Base-by-base conservation (phyloP, 2,329 filamentous ascomycete species). In the Penicillium freii region DNA sequence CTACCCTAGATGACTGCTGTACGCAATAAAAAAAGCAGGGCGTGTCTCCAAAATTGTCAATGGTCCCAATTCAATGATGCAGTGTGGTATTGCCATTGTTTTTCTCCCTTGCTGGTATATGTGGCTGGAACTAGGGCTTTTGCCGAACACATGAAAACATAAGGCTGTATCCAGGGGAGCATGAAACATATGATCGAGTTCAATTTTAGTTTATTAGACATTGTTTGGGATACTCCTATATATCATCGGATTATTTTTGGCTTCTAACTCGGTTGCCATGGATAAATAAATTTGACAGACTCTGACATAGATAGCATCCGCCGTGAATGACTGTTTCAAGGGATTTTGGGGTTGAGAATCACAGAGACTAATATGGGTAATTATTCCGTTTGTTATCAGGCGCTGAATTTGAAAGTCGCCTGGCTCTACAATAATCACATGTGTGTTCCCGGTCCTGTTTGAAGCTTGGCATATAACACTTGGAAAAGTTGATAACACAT, bases 91-190 rank as follows among this genome's bases (percentile, higher is more conserved):
- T 51, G 45, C 8, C 34, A 46, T 51, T 52, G 27, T 40, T 36
- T 43, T 33, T 42, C 49, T 58, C 62, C 63, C 62, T 66, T 66
- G 62, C 63, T 60, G 60, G 55, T 34, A 23, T 47, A 39, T n/a
- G 58, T 59, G 63, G 63, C 62, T 64, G 63, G 60, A 54, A 44
- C 45, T 47, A 56, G 33, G 23, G 44, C 27, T 43, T 43, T 48
- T 42, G 33, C 36, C 10, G 19, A 51, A 44, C 40, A 56, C 33
- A 51, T 51, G 54, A 66, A 63, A 63, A 62, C 56, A 58, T 33
- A 55, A 62, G 62, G 58, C 55, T 57, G 57, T 49, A 47, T 36
- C 19, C 19, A 56, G 44, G 48, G 21, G 29, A 39, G 10, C 8
- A 36, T 47, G 49, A 42, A 53, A 56, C 25, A 33, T 6, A 44